Percentiles rank a stretch among this genome's conserved stretches.
Conservation (phyloP, 2,329 filamentous ascomycete species). For the Monosporascus ibericus region DNA sequence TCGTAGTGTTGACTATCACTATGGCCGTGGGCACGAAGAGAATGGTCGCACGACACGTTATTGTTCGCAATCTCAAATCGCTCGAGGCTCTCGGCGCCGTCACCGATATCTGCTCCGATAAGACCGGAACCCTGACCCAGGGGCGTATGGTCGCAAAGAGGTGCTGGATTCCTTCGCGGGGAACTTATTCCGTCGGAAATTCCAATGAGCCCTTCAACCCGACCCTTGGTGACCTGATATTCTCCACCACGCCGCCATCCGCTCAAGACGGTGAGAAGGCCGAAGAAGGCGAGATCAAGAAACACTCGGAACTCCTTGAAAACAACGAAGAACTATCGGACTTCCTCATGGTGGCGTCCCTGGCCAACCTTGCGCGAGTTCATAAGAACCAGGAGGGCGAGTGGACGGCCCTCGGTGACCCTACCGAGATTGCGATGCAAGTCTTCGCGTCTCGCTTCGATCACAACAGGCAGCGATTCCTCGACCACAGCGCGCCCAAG, state of each 20-base stretch:
- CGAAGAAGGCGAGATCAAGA: constrained; percentile 15
- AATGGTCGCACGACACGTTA: constrained; percentile 52
- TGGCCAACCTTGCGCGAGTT: constrained; percentile 49
- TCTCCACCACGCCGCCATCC: constrained; percentile 31
- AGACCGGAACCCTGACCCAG: constrained; percentile 56
- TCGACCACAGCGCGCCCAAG: constrained; percentile 39
- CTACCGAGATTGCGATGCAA: constrained; percentile 67
- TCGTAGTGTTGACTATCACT: constrained; percentile 61
- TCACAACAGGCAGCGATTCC: constrained; percentile 49
- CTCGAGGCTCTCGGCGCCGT: constrained; percentile 57
- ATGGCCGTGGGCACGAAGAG: constrained; percentile 55
- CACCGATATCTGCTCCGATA: constrained; percentile 49
- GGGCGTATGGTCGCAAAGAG: constrained; percentile 59
- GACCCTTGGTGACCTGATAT: constrained; percentile 38
- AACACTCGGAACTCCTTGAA: constrained; percentile 30
- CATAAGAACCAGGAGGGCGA: constrained; percentile 32
- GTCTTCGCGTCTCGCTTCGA: constrained; percentile 64
- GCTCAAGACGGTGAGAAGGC: constrained; percentile 23
- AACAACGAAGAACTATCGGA: constrained; percentile 40
- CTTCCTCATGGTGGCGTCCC: constrained; percentile 53
- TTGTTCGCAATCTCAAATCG: constrained; percentile 52
- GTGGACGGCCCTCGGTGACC: constrained; percentile 58
- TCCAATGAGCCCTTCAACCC: constrained; percentile 55
- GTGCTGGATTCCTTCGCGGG: constrained; percentile 51
- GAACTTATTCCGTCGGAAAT: constrained; percentile 51